Base-by-base conservation (phyloP, 345 rosid species). In the Pistacia integerrima region DNA sequence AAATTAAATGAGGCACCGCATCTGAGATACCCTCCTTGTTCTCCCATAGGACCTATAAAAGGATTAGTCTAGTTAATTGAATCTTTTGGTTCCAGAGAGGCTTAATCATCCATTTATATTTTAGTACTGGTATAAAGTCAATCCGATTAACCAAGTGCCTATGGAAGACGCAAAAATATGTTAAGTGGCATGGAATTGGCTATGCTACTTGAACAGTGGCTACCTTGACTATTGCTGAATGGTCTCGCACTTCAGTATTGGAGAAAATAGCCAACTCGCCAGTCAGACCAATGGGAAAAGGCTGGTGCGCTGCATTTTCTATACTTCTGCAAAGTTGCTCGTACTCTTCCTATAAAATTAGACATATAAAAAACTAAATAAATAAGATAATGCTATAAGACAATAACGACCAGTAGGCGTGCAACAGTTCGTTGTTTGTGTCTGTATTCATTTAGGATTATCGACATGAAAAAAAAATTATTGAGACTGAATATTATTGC, bases 171-270 rank as follows among this genome's bases (percentile, higher is more conserved):
- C 5, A 0, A 5, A 5, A 5, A 41, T 41, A 8, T 41, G 33
- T 30, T 30, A 38, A 38, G 41, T 38, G 41, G 41, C 41, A 38
- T 38, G 0, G 41, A 38, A 38, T 41, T 41, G 8, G 0, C 46
- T 41, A 41, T 41, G 46, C 8, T 5, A 41, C 46, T 41, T 41
- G 5, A 41, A 5, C 8, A 3, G 16, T 8, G 5, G 67, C 2
- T 72, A 90, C 94, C 94, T 90, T 89, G 14, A 91, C 73, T 25
- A 90, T 88, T 2, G 89, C 72, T 9, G 90, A 85, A 76, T 90
- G 93, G 79, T 88, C 85, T 67, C 63, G 55, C 16, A 72, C 76
- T 22, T 87, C 88, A 18, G 67, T 16, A 20, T 85, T 75, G 12
- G 81, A 55, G 73, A 90, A 93, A 72, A 33, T 82, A 38, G 83